A percentile compares a stretch with the other conserved stretches of the same genome.
phyloP scores from a whole-genome alignment of 108 stramenopile species.

The Cylindrotheca fusiformis region DNA sequence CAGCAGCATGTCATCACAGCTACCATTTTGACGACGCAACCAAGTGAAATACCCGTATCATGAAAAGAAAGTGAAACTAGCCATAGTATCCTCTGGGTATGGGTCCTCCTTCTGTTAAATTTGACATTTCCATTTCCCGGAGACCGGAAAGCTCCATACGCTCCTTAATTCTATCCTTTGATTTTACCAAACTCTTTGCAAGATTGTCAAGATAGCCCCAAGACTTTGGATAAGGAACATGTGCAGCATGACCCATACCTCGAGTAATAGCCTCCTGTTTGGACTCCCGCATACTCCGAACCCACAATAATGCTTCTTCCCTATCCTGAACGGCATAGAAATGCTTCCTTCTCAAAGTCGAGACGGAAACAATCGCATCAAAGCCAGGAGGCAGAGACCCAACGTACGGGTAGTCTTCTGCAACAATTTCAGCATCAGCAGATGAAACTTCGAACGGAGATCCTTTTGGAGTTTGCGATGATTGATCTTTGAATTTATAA shows the following conservation, averaged over 20 bases:
- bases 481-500: constrained; percentile 65
- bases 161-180: constrained; percentile 49
- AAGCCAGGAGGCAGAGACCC: constrained; percentile 43
- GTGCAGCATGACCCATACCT: constrained; percentile 72
- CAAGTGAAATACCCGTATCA: too few relatives aligned
- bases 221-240: constrained; percentile 57
- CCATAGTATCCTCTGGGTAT: constrained; percentile 50
- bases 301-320: constrained; percentile 69
- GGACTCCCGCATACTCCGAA: constrained; percentile 52
- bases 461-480: constrained; percentile 57
- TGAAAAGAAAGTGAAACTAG: too few relatives aligned
- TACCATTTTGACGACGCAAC: too few relatives aligned
- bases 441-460: constrained; percentile 46
- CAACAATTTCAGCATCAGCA: background rate
- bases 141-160: constrained; percentile 39
- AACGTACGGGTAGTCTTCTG: background rate
- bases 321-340: constrained; percentile 59
- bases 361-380: constrained; percentile 41
- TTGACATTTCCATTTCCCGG: constrained; percentile 68
- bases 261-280: constrained; percentile 64
- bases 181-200: constrained; percentile 48
- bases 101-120: constrained; percentile 35
- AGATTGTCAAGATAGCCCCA: constrained; percentile 67
- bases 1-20: too few relatives aligned
- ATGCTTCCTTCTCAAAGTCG: constrained; percentile 58